Base-by-base conservation (phyloP, 2,329 filamentous ascomycete species). In the Colletotrichum orchidophilum region DNA sequence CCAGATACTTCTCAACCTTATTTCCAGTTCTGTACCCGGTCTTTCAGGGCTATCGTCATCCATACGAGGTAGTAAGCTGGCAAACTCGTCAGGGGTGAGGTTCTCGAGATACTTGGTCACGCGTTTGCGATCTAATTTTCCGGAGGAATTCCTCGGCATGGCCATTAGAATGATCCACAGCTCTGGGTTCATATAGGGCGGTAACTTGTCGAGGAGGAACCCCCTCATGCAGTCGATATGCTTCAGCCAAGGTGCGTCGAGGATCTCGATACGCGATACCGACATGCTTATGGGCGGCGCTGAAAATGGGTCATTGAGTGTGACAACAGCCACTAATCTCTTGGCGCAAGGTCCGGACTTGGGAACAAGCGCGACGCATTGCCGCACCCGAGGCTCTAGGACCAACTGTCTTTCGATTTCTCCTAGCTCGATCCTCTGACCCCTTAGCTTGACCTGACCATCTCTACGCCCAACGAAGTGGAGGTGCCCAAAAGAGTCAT, bases 361-460 rank as follows among this genome's bases (percentile, higher is more conserved):
- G 3, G 68, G 68, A 4, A 67, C 63, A 7, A 70, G n/a, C 12
- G n/a, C 15, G 8, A 70, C 39, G 18, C 63, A 58, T 12, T 70
- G 57, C 21, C 46, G 68, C 1, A 70, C 57, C 0, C 21, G 15
- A 0, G 50, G 57, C 12, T 70, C 31, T 6, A 70, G n/a, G 2
- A 31, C 52, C 13, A 71, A 2, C 18, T 64, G 65, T 11, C 66
- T 87, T 66, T 90, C 92, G 63, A 97, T 92, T 77, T 97, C 94
- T 1, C 89, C 88, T 11, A 95, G 86, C 77, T 97, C 94, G 42
- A 97, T 91, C 53, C 93, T 85, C 74, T 96, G 93, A 0, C 94
- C 94, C 49, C 93, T 88, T 11, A 97, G 86, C 78, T 97, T 97
- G 66, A 96, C 86, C 79, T 96, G 94, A 69, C 92, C 92, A 74